A percentile compares a stretch with the other conserved stretches of the same genome.
Evolutionary conservation across 164 flowering plant species (phyloP).

Genomic region (Vitis labrusca): DNA sequence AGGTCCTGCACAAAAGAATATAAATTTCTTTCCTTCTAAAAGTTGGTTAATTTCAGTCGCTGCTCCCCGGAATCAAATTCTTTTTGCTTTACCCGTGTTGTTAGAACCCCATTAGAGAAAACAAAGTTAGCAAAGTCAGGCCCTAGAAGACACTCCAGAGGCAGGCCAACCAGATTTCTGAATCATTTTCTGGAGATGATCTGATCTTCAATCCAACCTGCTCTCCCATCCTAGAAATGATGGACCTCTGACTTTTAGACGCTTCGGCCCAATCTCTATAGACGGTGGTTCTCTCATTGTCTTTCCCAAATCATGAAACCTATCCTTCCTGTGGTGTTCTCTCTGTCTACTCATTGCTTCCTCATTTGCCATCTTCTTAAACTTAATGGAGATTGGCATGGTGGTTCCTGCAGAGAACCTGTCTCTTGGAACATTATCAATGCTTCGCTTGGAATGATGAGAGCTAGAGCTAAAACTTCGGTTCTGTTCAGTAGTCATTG

Average conservation of each 20-base stretch:
- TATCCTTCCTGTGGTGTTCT: constrained; percentile 34
- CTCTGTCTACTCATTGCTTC: constrained; percentile 29
- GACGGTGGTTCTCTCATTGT: constrained; percentile 35
- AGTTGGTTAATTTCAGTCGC: constrained; percentile 37
- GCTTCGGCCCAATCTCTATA: constrained; percentile 58
- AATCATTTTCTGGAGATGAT: constrained; percentile 13
- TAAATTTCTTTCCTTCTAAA: constrained; percentile 25
- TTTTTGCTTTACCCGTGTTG: constrained; percentile 26
- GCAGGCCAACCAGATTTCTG: constrained; percentile 19
- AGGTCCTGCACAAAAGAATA: constrained; percentile 66
- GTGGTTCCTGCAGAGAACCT: constrained; percentile 33
- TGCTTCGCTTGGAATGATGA: constrained; percentile 28
- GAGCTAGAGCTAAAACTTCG: constrained; percentile 4
- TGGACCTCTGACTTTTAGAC: constrained; percentile 72
- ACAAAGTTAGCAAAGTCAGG: constrained; percentile 47
- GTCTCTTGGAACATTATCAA: constrained; percentile 23
- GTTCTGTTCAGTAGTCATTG: constrained; percentile 22
- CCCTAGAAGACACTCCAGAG: constrained; percentile 20
- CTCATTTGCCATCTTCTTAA: constrained; percentile 30
- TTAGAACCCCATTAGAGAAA: constrained; percentile 47
- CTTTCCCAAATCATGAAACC: constrained; percentile 23
- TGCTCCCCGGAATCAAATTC: constrained; percentile 37
- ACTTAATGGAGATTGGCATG: constrained; percentile 42
- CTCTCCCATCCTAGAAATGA: constrained; percentile 33
- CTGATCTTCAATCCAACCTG: constrained; percentile 31